A percentile compares a stretch with the other conserved stretches of the same genome.
phyloP scores from a whole-genome alignment of 1,139 yeast species.

The Magnusiomyces ingens region DNA sequence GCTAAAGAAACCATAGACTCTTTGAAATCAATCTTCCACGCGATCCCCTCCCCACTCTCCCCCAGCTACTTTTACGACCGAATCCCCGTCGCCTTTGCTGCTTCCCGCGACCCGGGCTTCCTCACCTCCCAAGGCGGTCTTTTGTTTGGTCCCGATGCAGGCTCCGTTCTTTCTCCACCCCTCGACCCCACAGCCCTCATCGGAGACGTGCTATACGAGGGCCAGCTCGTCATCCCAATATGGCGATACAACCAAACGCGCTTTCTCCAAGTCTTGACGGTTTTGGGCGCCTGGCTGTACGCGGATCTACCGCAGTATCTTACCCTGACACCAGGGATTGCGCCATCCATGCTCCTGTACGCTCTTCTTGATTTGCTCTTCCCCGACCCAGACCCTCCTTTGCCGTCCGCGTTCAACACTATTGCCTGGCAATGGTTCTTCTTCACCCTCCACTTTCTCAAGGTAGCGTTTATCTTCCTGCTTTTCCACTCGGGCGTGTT shows the following conservation, averaged over 20 bases:
- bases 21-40: constrained; percentile 44
- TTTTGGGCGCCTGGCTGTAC: constrained; percentile 70
- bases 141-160: constrained; percentile 58
- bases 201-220: constrained; percentile 71
- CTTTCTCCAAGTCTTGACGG: constrained; percentile 40
- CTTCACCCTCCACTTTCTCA: constrained; percentile 64
- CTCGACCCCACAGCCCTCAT: constrained; percentile 28
- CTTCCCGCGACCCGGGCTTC: constrained; percentile 75
- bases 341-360: constrained; percentile 62
- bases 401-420: constrained; percentile 41
- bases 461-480: constrained; percentile 50
- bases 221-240: constrained; percentile 76
- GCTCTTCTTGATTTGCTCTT: constrained; percentile 27
- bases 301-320: constrained; percentile 85
- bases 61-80: constrained; percentile 69
- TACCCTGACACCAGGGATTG: constrained; percentile 88
- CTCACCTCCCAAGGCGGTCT: constrained; percentile 79
- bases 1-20: not conserved
- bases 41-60: constrained; percentile 67
- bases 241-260: constrained; percentile 59
- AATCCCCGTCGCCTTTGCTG: constrained; percentile 57
- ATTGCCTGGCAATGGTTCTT: constrained; percentile 56
- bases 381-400: constrained; percentile 20
- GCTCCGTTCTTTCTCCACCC: constrained; percentile 40
- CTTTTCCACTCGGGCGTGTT: constrained; percentile 62